These are phyloP conservation scores for Erysiphe neolycopersici DNA, from an alignment of 2,329 filamentous ascomycete genomes.

Conservation along the genomic window DNA sequence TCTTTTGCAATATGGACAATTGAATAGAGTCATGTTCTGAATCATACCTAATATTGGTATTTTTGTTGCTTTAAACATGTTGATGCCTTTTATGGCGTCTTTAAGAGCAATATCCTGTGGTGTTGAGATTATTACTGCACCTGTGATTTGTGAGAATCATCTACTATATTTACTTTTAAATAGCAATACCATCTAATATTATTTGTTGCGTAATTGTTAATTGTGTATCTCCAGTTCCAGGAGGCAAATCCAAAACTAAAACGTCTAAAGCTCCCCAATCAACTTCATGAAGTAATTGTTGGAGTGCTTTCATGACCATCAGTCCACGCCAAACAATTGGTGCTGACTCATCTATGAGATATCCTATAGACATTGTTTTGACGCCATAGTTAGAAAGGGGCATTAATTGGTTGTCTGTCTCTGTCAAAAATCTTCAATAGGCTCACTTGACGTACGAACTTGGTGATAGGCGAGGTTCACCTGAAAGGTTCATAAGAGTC, in stretches of 20 bases:
- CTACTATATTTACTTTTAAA: background rate
- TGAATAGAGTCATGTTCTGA: constrained; percentile 74
- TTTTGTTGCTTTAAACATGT: constrained; percentile 71
- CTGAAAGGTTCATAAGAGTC: constrained; percentile 58
- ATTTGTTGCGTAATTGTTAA: constrained; percentile 93
- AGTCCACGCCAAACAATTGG: constrained; percentile 87
- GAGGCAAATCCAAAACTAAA: constrained; percentile 71
- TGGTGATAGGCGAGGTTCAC: constrained; percentile 47
- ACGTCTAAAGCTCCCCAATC: constrained; percentile 80
- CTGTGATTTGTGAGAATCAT: constrained; percentile 15
- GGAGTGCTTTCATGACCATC: constrained; percentile 94
- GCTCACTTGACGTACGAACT: constrained; percentile 23
- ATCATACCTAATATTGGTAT: constrained; percentile 57
- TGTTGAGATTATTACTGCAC: constrained; percentile 68
- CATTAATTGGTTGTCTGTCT: constrained; percentile 47
- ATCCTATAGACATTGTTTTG: constrained; percentile 98
- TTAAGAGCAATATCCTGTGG: constrained; percentile 82
- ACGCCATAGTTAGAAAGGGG: constrained; percentile 86
- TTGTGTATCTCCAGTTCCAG: constrained; percentile 86
- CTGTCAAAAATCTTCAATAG: background rate
- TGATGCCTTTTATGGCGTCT: constrained; percentile 74
- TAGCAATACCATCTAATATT: constrained; percentile 43
- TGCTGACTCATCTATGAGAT: constrained; percentile 52
- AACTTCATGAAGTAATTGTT: constrained; percentile 85
- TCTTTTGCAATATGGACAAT: constrained; percentile 51